These are phyloP conservation scores for Lavandula angustifolia DNA, from an alignment of 257 asterid species.

Conservation along the genomic window DNA sequence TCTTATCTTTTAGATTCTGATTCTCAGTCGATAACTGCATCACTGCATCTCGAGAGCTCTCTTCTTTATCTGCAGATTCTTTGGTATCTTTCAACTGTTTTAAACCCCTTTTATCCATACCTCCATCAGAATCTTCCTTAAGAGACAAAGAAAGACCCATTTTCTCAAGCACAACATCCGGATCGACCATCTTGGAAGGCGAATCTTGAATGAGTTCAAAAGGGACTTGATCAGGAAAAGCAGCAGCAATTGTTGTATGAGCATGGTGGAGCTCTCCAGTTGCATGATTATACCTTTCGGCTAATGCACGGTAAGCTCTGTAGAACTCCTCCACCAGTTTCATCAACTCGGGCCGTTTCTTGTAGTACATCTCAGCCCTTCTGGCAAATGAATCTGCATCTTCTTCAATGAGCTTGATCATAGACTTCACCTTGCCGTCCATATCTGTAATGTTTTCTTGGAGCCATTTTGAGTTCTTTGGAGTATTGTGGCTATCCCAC, in stretches of 20 bases:
- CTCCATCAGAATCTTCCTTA: slow-evolving; percentile 38
- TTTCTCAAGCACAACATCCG: slow-evolving; percentile 32
- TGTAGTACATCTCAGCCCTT: slow-evolving; percentile 93
- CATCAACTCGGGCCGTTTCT: slow-evolving; percentile 92
- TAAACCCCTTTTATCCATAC: slow-evolving; percentile 44
- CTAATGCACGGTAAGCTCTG: slow-evolving; percentile 90
- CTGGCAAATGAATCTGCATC: slow-evolving; percentile 97
- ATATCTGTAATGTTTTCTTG: slow-evolving; percentile 73
- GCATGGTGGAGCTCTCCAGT: slow-evolving; percentile 93
- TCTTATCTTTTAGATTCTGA: slow-evolving; percentile 54
- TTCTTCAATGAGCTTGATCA: slow-evolving; percentile 95
- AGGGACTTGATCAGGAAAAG: slow-evolving; percentile 81
- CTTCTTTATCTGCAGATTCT: too few relatives aligned
- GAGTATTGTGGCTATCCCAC: slow-evolving; percentile 71
- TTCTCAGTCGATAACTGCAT: slow-evolving; percentile 43
- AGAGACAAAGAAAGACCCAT: slow-evolving; percentile 27
- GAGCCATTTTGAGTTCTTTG: slow-evolving; percentile 69
- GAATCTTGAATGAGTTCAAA: slow-evolving; percentile 59
- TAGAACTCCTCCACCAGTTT: slow-evolving; percentile 92
- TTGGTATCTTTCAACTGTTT: slow-evolving; percentile 52
- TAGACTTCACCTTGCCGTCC: slow-evolving; percentile 82
- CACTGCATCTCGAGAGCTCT: too few relatives aligned
- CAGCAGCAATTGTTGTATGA: slow-evolving; percentile 73
- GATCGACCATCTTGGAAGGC: slow-evolving; percentile 40
- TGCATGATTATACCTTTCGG: slow-evolving; percentile 84